A percentile compares a stretch with the other conserved stretches of the same genome.
Evolutionary conservation across 139 green algal genomes (phyloP).

Genomic region (Yamagishiella unicocca): DNA sequence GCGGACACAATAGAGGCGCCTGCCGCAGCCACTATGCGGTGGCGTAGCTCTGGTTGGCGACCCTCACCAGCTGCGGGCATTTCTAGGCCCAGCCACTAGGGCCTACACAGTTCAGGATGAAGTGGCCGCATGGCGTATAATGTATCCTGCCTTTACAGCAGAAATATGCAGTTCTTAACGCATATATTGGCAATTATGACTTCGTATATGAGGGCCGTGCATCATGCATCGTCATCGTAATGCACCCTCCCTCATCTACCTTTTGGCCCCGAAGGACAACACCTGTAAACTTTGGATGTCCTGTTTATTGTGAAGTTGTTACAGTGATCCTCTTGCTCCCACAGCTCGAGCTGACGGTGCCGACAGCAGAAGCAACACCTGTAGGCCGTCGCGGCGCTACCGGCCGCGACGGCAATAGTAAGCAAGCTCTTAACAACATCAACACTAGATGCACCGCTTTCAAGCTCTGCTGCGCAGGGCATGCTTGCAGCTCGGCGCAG

Average conservation of each 20-base stretch:
- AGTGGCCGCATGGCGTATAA: too few relatives aligned
- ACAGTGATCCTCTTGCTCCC: not conserved
- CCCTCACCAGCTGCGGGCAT: not conserved
- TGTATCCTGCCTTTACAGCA: not conserved
- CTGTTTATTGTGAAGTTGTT: not conserved
- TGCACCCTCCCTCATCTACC: not conserved
- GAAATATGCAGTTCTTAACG: not conserved
- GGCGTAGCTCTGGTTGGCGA: constrained; percentile 3
- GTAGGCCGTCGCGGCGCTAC: constrained; percentile 14
- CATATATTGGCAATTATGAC: not conserved
- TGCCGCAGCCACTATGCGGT: constrained; percentile 66
- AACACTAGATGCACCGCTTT: not conserved
- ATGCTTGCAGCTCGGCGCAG: not conserved
- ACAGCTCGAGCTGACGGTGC: not conserved
- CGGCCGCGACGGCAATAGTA: constrained; percentile 20
- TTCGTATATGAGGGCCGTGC: not conserved
- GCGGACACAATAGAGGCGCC: constrained; percentile 78
- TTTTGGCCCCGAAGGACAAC: not conserved
- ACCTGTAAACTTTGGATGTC: not conserved
- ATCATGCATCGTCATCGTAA: not conserved
- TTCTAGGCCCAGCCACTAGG: too few relatives aligned
- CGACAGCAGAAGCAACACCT: constrained; percentile 16
- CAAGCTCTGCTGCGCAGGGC: not conserved
- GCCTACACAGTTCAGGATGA: too few relatives aligned
- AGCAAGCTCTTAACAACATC: not conserved